Conservation (phyloP, 495 filamentous ascomycete species). For the Penicillium pulvis region DNA sequence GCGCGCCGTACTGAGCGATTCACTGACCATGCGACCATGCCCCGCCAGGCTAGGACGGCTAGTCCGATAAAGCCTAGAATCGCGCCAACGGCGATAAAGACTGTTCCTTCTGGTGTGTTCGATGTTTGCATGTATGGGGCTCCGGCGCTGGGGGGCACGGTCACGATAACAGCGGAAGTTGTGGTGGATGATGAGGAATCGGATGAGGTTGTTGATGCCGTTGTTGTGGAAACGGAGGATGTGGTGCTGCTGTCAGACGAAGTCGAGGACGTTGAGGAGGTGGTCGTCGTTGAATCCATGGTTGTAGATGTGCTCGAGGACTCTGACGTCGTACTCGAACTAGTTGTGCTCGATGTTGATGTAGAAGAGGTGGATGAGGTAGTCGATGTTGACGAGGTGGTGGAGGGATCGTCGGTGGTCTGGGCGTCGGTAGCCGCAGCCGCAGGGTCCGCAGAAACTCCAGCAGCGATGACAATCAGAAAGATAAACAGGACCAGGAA, state of each 20-base stretch:
- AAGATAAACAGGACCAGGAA: constrained; percentile 27
- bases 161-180: constrained; percentile 43
- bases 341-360: constrained; percentile 17
- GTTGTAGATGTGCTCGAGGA: constrained; percentile 24
- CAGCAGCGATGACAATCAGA: constrained; percentile 25
- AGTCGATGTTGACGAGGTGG: constrained; percentile 20
- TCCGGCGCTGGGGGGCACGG: constrained; percentile 76
- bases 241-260: constrained; percentile 17
- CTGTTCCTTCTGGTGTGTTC: constrained; percentile 87
- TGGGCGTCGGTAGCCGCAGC: constrained; percentile 20
- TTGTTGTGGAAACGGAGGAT: constrained; percentile 30
- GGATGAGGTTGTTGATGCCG: constrained; percentile 30
- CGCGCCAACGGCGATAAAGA: constrained; percentile 93
- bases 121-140: constrained; percentile 96
- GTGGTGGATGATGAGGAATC: constrained; percentile 31
- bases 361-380: constrained; percentile 21
- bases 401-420: constrained; percentile 34
- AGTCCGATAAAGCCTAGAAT: constrained; percentile 80
- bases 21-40: constrained; percentile 85
- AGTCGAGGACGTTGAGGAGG: constrained; percentile 25
- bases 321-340: constrained; percentile 14
- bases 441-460: constrained; percentile 24
- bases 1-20: constrained; percentile 85
- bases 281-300: constrained; percentile 28
- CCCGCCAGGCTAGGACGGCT: constrained; percentile 83